Base-by-base conservation (phyloP, 805 yeast species). In the Yarrowia phangngaensis region DNA sequence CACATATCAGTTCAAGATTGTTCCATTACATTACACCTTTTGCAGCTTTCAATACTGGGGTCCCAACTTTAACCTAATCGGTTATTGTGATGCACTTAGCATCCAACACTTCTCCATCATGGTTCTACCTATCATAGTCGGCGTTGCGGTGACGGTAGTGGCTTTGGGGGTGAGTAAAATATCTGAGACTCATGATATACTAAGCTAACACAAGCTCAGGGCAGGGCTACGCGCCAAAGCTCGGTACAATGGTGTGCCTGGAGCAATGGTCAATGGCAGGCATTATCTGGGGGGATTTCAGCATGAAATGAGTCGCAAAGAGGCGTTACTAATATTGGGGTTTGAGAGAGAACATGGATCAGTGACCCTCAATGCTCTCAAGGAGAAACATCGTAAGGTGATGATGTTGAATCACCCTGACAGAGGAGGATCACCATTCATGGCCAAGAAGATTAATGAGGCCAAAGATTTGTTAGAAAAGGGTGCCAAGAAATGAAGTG, bases 391-490 rank as follows among this genome's bases (percentile, higher is more conserved):
- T 63, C 77, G 95, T 67, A 72, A 72, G 58, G 81, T 88, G 59
- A 84, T 89, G 92, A 67, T 86, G 66, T 76, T 83, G 41, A 89
- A 89, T 64, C 97, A 89, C 62, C 97, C 97, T 8, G 97, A 89
- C 69, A 84, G 80, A 62, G 96, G 96, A 24, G 97, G 97, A 2
- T 82, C 94, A 8, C 84, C 94, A 20, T 87, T 76, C 59, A 64
- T 89, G 64, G 95, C 97, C 36, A 80, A 89, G 52, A 89, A 89
- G 70, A 82, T 89, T 53, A 89, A 89, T 64, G 95, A 89, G 68
- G 96, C 97, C 20, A 82, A 82, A 60, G 94, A 86, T 58, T 76
- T 83, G 58, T 69, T 85, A 62, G 81, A 79, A 52, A 80, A 81
- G 24, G 40, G 24, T 23, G 34, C 13, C 7, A 24, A 17, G 20